Evolutionary conservation across 2,329 filamentous ascomycete genomes (phyloP), one percentile per base, ranked within the genome.

Genomic region (Botryotinia narcissicola): DNA sequence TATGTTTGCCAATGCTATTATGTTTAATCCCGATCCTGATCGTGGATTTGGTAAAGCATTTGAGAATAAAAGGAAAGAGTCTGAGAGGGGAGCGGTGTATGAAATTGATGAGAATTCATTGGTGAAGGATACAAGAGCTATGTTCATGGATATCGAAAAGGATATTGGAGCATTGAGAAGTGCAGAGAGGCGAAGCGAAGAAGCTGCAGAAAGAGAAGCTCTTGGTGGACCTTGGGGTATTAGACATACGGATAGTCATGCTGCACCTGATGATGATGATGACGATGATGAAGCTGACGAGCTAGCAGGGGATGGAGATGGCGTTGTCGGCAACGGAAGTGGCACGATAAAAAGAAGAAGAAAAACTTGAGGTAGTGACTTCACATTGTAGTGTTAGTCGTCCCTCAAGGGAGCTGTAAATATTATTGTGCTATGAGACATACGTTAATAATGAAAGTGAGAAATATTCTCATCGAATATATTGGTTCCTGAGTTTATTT

Each of bases 1-100:
- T 78, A 98, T 98, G 93, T 97, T 98, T 82, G 94, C 94, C 77
- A 98, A 98, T 80, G 95, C 96, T 29, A 92, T 98, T 82, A 98
- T 99, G 96, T 99, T 97, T 85, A 98, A 98, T 78, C 91, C 93
- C 0, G 93, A 97, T 75, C 90, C 92, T 0, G 86, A 92, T 77
- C 88, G 91, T 40, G 92, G 92, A 0, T 92, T 94, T 76, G 76
- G 78, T 0, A 42, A 76, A 75, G 44, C 78, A 75, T 81, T 88
- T 78, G 83, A 84, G 73, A 78, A 77, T 35, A 79, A 83, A 59
- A 79, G 37, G 20, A 81, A 78, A 5, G 81, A 79, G 0, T 83
- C 82, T 61, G 82, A 82, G 16, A 84, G 84, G 29, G 83, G 82
- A 40, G 74, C 78, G 1, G 84, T 89, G 14, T 92, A 92, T 77